phyloP scores from a whole-genome alignment of 1,139 yeast genomes.

The Eremothecium coryli region DNA sequence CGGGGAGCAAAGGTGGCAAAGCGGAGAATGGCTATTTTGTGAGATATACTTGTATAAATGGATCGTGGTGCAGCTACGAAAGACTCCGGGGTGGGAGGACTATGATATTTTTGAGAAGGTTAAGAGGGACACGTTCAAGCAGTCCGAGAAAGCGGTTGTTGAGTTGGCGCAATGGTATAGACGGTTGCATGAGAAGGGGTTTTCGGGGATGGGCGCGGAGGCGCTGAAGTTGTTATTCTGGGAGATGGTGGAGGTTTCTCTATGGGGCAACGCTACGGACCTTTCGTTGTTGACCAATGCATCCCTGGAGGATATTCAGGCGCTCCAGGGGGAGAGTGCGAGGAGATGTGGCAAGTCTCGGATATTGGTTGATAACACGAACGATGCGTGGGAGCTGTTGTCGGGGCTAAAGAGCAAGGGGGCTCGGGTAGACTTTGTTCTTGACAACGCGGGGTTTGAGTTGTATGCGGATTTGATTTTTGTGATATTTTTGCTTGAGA shows the following conservation, averaged over 20 bases:
- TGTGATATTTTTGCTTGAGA: conserved; percentile 64
- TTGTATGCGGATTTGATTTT: conserved; percentile 79
- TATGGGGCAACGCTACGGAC: conserved; percentile 99
- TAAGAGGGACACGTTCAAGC: conserved; percentile 65
- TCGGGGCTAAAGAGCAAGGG: conserved; percentile 16
- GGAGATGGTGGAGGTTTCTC: conserved; percentile 78
- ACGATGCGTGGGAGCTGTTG: conserved; percentile 47
- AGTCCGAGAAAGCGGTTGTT: conserved; percentile 68
- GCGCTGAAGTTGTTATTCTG: conserved; percentile 48
- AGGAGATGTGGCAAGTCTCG: conserved; percentile 77
- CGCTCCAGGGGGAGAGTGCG: conserved; percentile 84
- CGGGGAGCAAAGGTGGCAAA: conserved; percentile 49
- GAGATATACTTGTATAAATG: conserved; percentile 79
- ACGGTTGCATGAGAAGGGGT: conserved; percentile 32
- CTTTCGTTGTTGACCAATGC: conserved; percentile 79
- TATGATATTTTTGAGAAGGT: conserved; percentile 60
- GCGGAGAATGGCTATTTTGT: conserved; percentile 87
- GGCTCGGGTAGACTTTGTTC: conserved; percentile 68
- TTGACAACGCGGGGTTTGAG: conserved; percentile 95
- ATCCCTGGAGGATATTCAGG: conserved; percentile 76
- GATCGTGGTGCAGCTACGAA: conserved; percentile 41
- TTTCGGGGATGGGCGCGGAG: conserved; percentile 34
- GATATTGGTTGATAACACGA: conserved; percentile 69
- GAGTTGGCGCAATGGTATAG: conserved; percentile 71
- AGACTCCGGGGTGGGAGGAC: conserved; percentile 34